Conservation (phyloP, 1,139 yeast species). For the Geotrichum aggregatum region DNA sequence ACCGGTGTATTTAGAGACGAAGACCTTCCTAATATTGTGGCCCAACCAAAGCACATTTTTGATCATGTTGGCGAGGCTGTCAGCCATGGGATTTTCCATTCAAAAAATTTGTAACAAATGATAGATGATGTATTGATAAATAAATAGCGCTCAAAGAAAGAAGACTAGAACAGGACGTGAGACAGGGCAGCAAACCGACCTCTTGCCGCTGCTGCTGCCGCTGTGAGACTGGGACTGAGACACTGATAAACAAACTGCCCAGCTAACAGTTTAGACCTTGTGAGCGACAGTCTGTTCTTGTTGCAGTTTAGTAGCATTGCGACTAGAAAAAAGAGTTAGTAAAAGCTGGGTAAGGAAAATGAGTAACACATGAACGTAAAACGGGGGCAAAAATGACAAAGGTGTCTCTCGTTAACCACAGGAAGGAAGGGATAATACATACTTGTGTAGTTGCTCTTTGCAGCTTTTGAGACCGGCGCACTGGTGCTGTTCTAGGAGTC, state of each 20-base stretch:
- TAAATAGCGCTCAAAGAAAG: neutral
- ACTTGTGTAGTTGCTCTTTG: slow-evolving; percentile 72
- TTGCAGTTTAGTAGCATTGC: slow-evolving; percentile 43
- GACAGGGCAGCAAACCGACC: too few relatives aligned
- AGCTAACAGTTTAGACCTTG: slow-evolving; percentile 34
- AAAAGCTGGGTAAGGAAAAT: neutral
- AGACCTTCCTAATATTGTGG: slow-evolving; percentile 45
- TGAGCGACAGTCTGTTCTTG: slow-evolving; percentile 45
- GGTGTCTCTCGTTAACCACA: neutral
- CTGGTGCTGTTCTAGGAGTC: slow-evolving; percentile 78
- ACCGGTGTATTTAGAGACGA: slow-evolving; percentile 84
- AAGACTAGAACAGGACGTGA: too few relatives aligned
- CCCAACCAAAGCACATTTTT: slow-evolving; percentile 37
- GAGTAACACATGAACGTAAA: slow-evolving; percentile 6
- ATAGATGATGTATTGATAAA: neutral
- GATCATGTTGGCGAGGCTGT: slow-evolving; percentile 43
- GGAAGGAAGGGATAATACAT: slow-evolving; percentile 3
- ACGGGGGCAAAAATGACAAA: neutral
- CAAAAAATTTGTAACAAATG: too few relatives aligned
- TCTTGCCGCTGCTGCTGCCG: too few relatives aligned
- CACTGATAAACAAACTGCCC: neutral
- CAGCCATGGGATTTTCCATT: slow-evolving; percentile 31
- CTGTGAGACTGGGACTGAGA: slow-evolving; percentile 6
- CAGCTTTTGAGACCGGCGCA: slow-evolving; percentile 76
- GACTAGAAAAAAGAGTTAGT: slow-evolving; percentile 23